These are phyloP conservation scores for Colletotrichum limetticola DNA, from an alignment of 2,329 filamentous ascomycete genomes.

Conservation along the genomic window DNA sequence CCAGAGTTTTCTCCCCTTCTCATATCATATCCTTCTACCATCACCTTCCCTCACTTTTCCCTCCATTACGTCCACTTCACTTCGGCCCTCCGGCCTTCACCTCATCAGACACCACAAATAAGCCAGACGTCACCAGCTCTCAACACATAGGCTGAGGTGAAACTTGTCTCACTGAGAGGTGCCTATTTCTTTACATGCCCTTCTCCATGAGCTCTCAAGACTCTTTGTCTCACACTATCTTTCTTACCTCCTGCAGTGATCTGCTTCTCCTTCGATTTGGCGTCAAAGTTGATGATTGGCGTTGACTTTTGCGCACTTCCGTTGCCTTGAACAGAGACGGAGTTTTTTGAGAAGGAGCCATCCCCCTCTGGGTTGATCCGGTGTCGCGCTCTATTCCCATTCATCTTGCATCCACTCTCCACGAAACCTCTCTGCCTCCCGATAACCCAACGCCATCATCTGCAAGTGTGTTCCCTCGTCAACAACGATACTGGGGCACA, in stretches of 20 bases:
- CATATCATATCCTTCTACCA: not conserved
- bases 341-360: not conserved
- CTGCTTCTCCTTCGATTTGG: not conserved
- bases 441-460: not conserved
- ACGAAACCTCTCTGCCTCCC: not conserved
- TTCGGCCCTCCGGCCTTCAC: not conserved
- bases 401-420: not conserved
- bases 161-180: not conserved
- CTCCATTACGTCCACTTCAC: not conserved
- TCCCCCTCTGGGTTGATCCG: not conserved
- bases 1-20: not conserved
- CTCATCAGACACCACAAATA: not conserved
- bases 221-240: not conserved
- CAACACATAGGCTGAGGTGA: not conserved
- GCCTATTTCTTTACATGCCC: not conserved
- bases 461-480: not conserved
- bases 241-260: not conserved
- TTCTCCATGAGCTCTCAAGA: not conserved
- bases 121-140: not conserved
- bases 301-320: not conserved
- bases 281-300: not conserved
- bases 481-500: not conserved
- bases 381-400: not conserved
- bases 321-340: not conserved
- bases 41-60: not conserved